These are phyloP conservation scores for Cephaloascus albidus DNA, from an alignment of 805 yeast genomes.

Conservation along the genomic window DNA sequence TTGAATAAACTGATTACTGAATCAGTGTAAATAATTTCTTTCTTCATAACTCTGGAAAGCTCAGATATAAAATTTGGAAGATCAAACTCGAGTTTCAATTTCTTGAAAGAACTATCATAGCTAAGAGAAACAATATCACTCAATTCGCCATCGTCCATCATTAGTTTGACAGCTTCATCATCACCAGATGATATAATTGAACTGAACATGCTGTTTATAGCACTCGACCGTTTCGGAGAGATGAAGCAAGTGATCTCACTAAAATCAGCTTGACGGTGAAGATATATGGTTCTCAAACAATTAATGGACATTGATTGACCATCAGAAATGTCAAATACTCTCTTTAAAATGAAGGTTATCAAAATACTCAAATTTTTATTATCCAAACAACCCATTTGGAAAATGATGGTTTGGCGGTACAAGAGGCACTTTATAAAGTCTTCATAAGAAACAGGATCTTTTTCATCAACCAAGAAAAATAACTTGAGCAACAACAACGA, in stretches of 20 bases:
- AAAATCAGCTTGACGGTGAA: constrained; percentile 18
- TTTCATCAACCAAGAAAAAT: constrained; percentile 12
- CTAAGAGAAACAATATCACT: constrained; percentile 8
- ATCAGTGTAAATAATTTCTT: not conserved
- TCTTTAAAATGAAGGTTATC: constrained; percentile 13
- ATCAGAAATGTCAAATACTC: not conserved
- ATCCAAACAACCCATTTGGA: constrained; percentile 19
- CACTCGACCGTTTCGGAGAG: constrained; percentile 1
- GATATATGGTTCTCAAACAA: constrained; percentile 18
- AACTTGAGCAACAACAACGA: constrained; percentile 17
- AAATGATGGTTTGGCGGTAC: constrained; percentile 22
- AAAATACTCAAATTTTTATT: constrained; percentile 22
- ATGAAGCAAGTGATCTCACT: constrained; percentile 13
- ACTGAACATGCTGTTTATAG: constrained; percentile 11
- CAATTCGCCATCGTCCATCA: constrained; percentile 7
- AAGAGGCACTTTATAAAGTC: constrained; percentile 17
- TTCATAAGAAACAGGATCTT: constrained; percentile 7
- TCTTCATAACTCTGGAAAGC: constrained; percentile 4
- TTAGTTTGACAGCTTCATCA: constrained; percentile 11
- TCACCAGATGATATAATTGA: constrained; percentile 12
- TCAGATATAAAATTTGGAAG: constrained; percentile 3
- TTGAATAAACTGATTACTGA: constrained; percentile 6
- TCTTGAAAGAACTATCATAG: constrained; percentile 11
- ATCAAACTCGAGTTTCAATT: constrained; percentile 4
- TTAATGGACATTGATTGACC: constrained; percentile 10